Percentiles rank a stretch among this genome's conserved stretches.
Conservation (phyloP, 1,284 basidiomycete genomes). For the Moesziomyces globuligerus region DNA sequence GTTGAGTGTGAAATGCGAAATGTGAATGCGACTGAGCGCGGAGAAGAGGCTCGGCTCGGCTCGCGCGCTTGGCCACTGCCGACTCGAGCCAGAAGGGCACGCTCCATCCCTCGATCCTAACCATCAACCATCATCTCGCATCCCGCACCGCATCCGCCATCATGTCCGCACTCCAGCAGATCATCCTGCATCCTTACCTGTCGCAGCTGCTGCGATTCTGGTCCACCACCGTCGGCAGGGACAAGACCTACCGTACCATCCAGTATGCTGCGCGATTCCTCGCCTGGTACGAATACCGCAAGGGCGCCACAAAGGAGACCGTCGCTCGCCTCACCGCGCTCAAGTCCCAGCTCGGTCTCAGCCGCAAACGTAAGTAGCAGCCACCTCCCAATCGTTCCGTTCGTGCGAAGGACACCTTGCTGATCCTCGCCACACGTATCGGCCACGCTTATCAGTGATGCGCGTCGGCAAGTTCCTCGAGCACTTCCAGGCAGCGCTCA, state of each 20-base stretch:
- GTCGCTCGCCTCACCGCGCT: slow-evolving; percentile 68
- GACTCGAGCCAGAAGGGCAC: background rate
- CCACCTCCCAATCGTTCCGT: no score
- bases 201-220: slow-evolving; percentile 65
- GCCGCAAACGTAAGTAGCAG: slow-evolving; percentile 68
- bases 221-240: slow-evolving; percentile 67
- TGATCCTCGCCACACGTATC: no score
- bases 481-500: slow-evolving; percentile 90
- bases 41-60: background rate
- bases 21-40: no score
- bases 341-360: slow-evolving; percentile 69
- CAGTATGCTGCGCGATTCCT: slow-evolving; percentile 93
- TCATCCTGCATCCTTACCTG: slow-evolving; percentile 66
- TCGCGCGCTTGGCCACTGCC: background rate
- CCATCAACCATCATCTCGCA: slow-evolving; percentile 4
- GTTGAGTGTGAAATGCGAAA: background rate
- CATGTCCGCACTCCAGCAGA: slow-evolving; percentile 66
- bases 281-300: slow-evolving; percentile 75
- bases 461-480: slow-evolving; percentile 93
- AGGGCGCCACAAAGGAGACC: slow-evolving; percentile 68
- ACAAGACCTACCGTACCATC: slow-evolving; percentile 84
- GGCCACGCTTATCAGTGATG: slow-evolving; percentile 75
- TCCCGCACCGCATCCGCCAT: background rate
- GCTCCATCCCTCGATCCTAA: background rate
- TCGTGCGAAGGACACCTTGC: slow-evolving; percentile 67